Evolutionary conservation across 768 basidiomycete genomes (phyloP).

Genomic region (Epithele typhae): DNA sequence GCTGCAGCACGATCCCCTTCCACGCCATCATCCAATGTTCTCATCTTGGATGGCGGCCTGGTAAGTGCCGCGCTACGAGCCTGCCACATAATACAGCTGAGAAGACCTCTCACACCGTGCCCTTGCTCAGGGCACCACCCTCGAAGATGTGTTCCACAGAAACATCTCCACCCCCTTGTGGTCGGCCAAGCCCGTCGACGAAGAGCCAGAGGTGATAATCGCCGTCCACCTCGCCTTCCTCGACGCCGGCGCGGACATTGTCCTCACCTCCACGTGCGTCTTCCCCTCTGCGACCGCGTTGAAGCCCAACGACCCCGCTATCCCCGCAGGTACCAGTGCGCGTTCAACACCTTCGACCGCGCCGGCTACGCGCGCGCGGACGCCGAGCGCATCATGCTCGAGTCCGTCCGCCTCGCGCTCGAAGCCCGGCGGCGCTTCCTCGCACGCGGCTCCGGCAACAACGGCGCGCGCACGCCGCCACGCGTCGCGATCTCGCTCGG

Average conservation of each 20-base stretch:
- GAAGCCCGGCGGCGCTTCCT: slow-evolving; percentile 39
- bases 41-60: slow-evolving; percentile 18
- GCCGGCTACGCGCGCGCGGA: slow-evolving; percentile 44
- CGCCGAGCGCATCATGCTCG: slow-evolving; percentile 46
- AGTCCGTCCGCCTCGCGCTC: slow-evolving; percentile 46
- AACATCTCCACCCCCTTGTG: slow-evolving; percentile 59
- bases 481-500: slow-evolving; percentile 66
- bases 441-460: background rate
- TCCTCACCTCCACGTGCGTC: slow-evolving; percentile 66
- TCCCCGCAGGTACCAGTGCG: slow-evolving; percentile 58
- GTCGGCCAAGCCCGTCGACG: slow-evolving; percentile 60
- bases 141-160: slow-evolving; percentile 47
- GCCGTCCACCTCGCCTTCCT: slow-evolving; percentile 60
- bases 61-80: slow-evolving; percentile 10
- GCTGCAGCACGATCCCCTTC: no score
- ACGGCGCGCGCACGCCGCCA: background rate
- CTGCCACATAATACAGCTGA: no score
- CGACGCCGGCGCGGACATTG: slow-evolving; percentile 58
- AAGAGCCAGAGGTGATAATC: slow-evolving; percentile 50
- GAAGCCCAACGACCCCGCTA: background rate
- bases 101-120: no score
- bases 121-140: slow-evolving; percentile 62
- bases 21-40: background rate
- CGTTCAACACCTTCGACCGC: slow-evolving; percentile 46
- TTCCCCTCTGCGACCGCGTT: background rate